Percentiles rank a stretch among this genome's conserved stretches.
These are phyloP conservation scores for Talaromyces trachyspermus DNA, from an alignment of 495 filamentous ascomycete species.

Conservation along the genomic window DNA sequence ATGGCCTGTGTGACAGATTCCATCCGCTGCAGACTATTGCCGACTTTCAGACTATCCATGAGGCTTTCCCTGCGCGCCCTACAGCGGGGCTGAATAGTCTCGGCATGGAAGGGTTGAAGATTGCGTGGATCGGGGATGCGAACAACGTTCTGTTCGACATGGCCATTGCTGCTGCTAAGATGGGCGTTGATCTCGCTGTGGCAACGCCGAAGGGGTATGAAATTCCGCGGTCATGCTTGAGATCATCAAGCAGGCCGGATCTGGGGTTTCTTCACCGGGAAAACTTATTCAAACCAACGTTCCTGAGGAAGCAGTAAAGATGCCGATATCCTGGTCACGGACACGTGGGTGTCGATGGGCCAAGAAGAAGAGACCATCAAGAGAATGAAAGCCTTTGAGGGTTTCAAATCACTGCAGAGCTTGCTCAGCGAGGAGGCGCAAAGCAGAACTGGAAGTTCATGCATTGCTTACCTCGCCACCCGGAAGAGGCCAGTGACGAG, in stretches of 20 bases:
- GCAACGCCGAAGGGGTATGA: slow-evolving; percentile 79
- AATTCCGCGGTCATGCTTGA: slow-evolving; percentile 65
- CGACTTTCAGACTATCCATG: slow-evolving; percentile 85
- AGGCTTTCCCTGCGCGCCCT: slow-evolving; percentile 52
- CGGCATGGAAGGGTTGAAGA: slow-evolving; percentile 72
- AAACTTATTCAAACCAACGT: slow-evolving; percentile 63
- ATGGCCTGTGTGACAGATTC: slow-evolving; percentile 79
- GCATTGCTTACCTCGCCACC: slow-evolving; percentile 94
- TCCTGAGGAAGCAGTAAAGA: slow-evolving; percentile 85
- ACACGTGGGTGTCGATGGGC: slow-evolving; percentile 97
- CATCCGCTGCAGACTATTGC: slow-evolving; percentile 91
- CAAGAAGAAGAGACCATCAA: slow-evolving; percentile 77
- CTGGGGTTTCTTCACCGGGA: slow-evolving; percentile 50
- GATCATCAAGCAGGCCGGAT: slow-evolving; percentile 55
- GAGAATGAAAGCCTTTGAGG: slow-evolving; percentile 71
- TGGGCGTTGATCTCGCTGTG: slow-evolving; percentile 76
- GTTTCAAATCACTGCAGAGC: slow-evolving; percentile 82
- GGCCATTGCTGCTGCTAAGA: slow-evolving; percentile 74
- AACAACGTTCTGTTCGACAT: slow-evolving; percentile 97
- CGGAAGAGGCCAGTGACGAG: slow-evolving; percentile 88
- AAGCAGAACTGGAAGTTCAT: slow-evolving; percentile 93
- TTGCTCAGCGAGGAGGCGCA: slow-evolving; percentile 78
- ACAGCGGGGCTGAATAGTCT: slow-evolving; percentile 39
- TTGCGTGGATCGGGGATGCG: slow-evolving; percentile 94
- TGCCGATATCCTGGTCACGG: slow-evolving; percentile 86